A percentile compares a stretch with the other conserved stretches of the same genome.
phyloP scores from a whole-genome alignment of 2,329 filamentous ascomycete species.

The Massarina eburnea region DNA sequence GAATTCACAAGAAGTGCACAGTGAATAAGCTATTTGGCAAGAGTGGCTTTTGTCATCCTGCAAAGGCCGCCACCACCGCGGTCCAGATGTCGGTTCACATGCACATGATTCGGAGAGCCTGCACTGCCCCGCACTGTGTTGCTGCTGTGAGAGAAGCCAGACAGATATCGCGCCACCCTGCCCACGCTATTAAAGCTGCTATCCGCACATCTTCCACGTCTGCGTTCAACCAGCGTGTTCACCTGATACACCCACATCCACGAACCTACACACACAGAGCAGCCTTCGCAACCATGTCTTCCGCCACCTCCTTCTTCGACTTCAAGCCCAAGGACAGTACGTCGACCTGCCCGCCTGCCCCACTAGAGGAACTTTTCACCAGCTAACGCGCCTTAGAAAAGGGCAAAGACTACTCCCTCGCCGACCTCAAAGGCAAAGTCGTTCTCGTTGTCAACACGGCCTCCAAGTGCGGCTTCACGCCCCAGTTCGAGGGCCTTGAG shows the following conservation, averaged over 20 bases:
- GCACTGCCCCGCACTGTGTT: constrained; percentile 12
- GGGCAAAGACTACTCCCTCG: constrained; percentile 70
- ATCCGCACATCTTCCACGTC: neutral
- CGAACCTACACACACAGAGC: constrained; percentile 1
- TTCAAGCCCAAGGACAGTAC: constrained; percentile 81
- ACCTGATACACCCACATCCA: neutral
- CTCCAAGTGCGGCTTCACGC: constrained; percentile 98
- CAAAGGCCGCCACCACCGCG: neutral
- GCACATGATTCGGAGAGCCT: constrained; percentile 10
- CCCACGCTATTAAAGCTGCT: neutral
- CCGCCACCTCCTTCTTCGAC: constrained; percentile 74
- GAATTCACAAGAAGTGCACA: too few species aligned
- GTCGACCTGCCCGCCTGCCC: constrained; percentile 36
- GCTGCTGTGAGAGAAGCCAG: constrained; percentile 5
- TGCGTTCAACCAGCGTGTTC: neutral
- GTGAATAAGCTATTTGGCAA: neutral
- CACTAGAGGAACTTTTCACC: neutral
- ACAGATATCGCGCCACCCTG: constrained; percentile 5
- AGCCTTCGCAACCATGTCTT: constrained; percentile 58
- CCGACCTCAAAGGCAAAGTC: constrained; percentile 83
- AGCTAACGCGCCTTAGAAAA: constrained; percentile 57
- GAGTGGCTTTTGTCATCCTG: constrained; percentile 10
- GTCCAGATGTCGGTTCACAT: constrained; percentile 3
- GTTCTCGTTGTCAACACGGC: constrained; percentile 96
- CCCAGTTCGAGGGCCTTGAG: constrained; percentile 90